Base-by-base conservation (phyloP, 2,329 filamentous ascomycete genomes). In the Xylaria sp. region DNA sequence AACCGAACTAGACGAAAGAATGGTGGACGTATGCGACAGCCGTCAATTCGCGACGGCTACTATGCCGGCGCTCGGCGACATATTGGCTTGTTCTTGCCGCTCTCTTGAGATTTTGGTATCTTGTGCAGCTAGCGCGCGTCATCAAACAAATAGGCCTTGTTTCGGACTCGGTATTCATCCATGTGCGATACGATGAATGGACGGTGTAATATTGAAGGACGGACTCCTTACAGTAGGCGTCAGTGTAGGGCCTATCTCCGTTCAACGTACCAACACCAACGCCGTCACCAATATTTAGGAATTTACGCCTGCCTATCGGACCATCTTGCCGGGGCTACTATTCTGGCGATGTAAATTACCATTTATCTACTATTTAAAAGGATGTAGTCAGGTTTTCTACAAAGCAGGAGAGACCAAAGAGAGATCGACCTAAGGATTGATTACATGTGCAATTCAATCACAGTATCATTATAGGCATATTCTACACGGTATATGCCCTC, bases 401-500 rank as follows among this genome's bases (percentile, higher is more conserved):
- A 27, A 27, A n/a, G n/a, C n/a, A n/a, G n/a, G 12, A 42, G 5
- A 42, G 36, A 14, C 12, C 3, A 9, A 8, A 17, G n/a, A 19
- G 6, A 21, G 45, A 48, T 48, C 45, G 45, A 19, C 45, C 14
- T 48, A 9, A 17, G 36, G 36, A 42, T 42, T 42, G n/a, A 42
- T 14, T 17, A 14, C 14, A 42, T 14, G 39, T 42, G 14, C 39
- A 42, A 36, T 36, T 36, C 11, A 36, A 36, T 36, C 34, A 36
- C 34, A 36, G 34, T 36, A 36, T 36, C 8, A 36, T 36, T 36
- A 36, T 36, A 36, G 34, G 11, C 1, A 47, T 47, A 47, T 9
- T 42, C 58, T 32, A 19, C 58, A 56, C 60, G 24, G 50, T 63
- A 47, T 5, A 54, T 54, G 50, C 59, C 59, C 32, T 54, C 36